Conservation (phyloP, 2,329 filamentous ascomycete genomes). For the Colletotrichum tropicale region DNA sequence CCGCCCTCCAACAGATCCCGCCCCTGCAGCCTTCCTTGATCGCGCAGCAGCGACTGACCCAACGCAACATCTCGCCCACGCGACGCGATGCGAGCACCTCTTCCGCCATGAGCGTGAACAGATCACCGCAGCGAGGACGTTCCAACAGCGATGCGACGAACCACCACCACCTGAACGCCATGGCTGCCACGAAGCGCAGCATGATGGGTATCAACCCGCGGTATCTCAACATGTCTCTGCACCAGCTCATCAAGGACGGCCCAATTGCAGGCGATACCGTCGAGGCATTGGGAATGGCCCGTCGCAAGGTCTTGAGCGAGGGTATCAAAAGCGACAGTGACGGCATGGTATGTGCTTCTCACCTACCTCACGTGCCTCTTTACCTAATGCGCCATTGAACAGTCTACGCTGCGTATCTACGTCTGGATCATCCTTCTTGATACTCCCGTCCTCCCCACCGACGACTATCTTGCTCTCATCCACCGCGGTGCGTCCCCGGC, state of each 20-base stretch:
- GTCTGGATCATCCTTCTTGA: conserved; percentile 95
- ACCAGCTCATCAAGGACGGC: conserved; percentile 80
- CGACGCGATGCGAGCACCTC: conserved; percentile 19
- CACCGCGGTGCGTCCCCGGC: conserved; percentile 93
- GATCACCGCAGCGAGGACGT: conserved; percentile 62
- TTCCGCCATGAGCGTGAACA: conserved; percentile 30
- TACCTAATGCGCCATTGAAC: neutral
- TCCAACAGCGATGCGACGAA: conserved; percentile 74
- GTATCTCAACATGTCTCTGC: conserved; percentile 65
- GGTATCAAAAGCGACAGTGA: conserved; percentile 79
- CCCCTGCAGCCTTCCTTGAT: conserved; percentile 54
- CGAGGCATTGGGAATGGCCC: conserved; percentile 67
- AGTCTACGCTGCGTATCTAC: conserved; percentile 94
- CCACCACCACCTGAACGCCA: conserved; percentile 41
- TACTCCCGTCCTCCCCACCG: conserved; percentile 81
- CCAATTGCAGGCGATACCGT: conserved; percentile 73
- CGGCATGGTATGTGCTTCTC: conserved; percentile 67
- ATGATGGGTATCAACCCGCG: conserved; percentile 40
- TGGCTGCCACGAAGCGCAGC: conserved; percentile 38
- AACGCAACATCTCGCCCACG: conserved; percentile 31
- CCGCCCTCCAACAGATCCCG: conserved; percentile 41
- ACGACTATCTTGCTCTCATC: conserved; percentile 87
- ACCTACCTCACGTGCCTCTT: neutral
- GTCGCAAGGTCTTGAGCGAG: conserved; percentile 76
- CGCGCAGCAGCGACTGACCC: conserved; percentile 64